Evolutionary conservation across 2,329 filamentous ascomycete species (phyloP), one percentile per base, ranked within the genome.

Genomic region (Phyllosticta citrichinensis): DNA sequence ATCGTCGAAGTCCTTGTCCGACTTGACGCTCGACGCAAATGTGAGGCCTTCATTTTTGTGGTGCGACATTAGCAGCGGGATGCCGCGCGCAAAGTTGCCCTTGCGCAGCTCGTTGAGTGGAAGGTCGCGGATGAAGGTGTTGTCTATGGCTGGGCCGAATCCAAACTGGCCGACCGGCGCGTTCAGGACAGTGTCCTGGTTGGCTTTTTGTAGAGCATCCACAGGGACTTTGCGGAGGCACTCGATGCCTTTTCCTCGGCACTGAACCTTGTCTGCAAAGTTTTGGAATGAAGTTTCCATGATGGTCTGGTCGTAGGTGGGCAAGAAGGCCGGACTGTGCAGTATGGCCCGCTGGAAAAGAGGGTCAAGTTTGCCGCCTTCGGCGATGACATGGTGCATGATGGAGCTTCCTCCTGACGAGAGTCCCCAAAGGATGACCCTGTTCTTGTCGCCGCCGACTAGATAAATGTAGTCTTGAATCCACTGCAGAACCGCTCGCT

Each of bases 401-500:
- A 75, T 73, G 52, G 64, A 68, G 8, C 72, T 73, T 14, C 70
- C 74, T 40, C 74, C 73, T 47, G 74, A 47, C 6, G 40, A 47
- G 14, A 47, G 40, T n/a, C 40, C 40, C 17, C 3, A 47, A 3
- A 14, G 14, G 6, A 79, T 81, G 47, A 83, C 74, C 8, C 72
- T 72, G 2, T 72, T 67, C 4, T 75, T 69, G 65, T 83, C 77
- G 6, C 81, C 81, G 3, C 81, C 80, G 64, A 83, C 83, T 1
- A 75, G 68, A 54, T 76, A 68, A 60, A 83, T 81, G 61, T 81
- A 72, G 25, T 77, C 66, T 52, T 79, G 74, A 5, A 83, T 74
- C 81, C 81, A 84, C 64, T 81, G 70, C 9, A 84, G 69, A 35
- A 79, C 79, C 19, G 80, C 69, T 11, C 77, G 73, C 65, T 83